A percentile compares a stretch with the other conserved stretches of the same genome.
phyloP scores from a whole-genome alignment of 2,329 filamentous ascomycete genomes.

The Cladosporium sp. region DNA sequence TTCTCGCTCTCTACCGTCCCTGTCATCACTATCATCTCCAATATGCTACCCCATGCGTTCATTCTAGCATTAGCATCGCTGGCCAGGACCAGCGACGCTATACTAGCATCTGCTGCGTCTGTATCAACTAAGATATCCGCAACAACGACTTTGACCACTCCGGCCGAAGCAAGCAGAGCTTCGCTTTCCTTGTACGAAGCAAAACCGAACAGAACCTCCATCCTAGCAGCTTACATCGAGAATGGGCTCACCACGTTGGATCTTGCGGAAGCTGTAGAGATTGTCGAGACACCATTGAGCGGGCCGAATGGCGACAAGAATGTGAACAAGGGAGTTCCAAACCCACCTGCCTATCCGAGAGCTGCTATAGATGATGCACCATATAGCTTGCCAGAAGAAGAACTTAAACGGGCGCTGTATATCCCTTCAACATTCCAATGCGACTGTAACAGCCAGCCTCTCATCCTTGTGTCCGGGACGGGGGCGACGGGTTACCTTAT shows the following conservation, averaged over 20 bases:
- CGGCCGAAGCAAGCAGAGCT: no score
- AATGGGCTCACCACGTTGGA: constrained; percentile 30
- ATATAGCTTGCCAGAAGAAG: constrained; percentile 45
- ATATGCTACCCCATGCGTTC: no score
- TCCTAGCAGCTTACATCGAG: no score
- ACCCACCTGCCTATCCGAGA: constrained; percentile 35
- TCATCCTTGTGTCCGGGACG: constrained; percentile 54
- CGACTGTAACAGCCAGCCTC: constrained; percentile 42
- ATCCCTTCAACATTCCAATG: constrained; percentile 48
- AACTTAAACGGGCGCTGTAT: constrained; percentile 49
- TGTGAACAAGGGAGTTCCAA: constrained; percentile 23
- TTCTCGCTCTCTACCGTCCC: no score
- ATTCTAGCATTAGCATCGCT: no score
- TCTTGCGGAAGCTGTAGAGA: constrained; percentile 16
- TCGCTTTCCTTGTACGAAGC: no score
- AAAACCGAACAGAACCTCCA: no score
- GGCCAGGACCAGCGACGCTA: no score
- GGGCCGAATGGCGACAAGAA: constrained; percentile 27
- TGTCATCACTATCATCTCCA: no score
- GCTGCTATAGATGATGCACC: constrained; percentile 40
- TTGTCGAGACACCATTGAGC: constrained; percentile 20
- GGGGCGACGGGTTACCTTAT: constrained; percentile 44
- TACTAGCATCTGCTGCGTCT: no score
- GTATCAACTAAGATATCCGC: no score
- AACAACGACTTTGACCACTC: no score